Evolutionary conservation across 768 basidiomycete genomes (phyloP), one percentile per base, ranked within the genome.

Genomic region (Suillus subalutaceus): DNA sequence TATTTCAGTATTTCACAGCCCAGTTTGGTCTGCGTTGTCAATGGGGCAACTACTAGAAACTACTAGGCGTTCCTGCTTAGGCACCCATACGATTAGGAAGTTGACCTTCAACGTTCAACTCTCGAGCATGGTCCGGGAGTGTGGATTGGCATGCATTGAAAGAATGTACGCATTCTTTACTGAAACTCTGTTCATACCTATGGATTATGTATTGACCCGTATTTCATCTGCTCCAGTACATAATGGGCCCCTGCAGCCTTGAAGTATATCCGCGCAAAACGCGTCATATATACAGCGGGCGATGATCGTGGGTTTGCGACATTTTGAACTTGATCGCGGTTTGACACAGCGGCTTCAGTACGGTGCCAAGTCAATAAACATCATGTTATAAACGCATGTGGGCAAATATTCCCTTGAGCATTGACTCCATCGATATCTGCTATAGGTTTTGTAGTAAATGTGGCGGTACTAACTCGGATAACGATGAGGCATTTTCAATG

Each of bases 1-100:
- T 1, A 6, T 40, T 13, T 12, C 6, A 13, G 12, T 15, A 8
- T 30, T 53, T 53, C 55, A 57, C 56, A 57, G 56, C 56, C 56
- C 35, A 20, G 4, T 58, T 20, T 58, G 58, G 26, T 59, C 23
- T 18, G 38, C 26, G 58, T 41, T 41, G 40, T 23, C 26, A 41
- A 10, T 23, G 23, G 58, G 5, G 16, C 15, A 58, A 16, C 18
- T 18, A 10, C 10, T 35, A 56, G 16, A 26, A 59, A 9, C 55
- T 20, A 35, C 10, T 35, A 20, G 30, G 53, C 30, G 8, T 30
- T 30, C 8, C 16, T 32, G 67, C 65, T 65, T 63, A 72, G 64
- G 70, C 37, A 30, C 18, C 53, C 75, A 75, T 75, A 40, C 66
- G 53, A 4, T 62, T 56, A 23, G 40, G 63, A 57, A 30, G 60